Base-by-base conservation (phyloP, 495 filamentous ascomycete genomes). In the Filosporella fistucella region DNA sequence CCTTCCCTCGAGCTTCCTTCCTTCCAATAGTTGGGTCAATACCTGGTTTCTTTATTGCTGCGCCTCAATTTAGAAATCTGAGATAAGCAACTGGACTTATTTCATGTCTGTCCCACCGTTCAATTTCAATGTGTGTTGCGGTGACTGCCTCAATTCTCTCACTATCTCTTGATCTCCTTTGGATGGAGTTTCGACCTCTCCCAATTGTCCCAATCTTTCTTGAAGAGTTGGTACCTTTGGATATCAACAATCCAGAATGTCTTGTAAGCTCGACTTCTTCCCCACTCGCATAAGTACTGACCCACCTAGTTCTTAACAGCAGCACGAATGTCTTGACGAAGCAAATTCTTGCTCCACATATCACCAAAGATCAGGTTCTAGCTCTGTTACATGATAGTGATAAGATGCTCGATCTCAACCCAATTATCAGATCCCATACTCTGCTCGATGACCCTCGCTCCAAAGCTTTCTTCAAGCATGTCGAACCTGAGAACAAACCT, bases 331-430 rank as follows among this genome's bases (percentile, higher is more conserved):
- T n/a, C 8, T 8, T 30, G 28, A 38, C 13, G 3, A 24, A 41
- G 21, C 36, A 48, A 24, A 49, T 21, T 23, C 52, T n/a, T 53
- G 47, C 24, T 39, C 55, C 55, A 13, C 35, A 48, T 28, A 43
- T 53, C 12, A 50, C 34, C 25, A 46, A 39, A 30, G 22, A 45
- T 13, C 43, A 53, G 37, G 41, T 46, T 25, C 34, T 57, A 34
- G 2, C 55, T 29, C 23, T 49, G 22, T 45, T 57, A 14, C 55
- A 57, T 50, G 20, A 43, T 18, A 20, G 17, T 8, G 36, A 45
- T 4, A 32, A 16, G 7, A 57, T 57, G 49, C 30, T 57, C 1
- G 29, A 35, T 36, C 42, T 57, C 3, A 57, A 57, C 42, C 50
- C 55, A 1, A 37, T 57, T 18, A 14, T 53, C 9, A 57, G 47